Base-by-base conservation (phyloP, 345 rosid genomes). In the Lepidium aucheri region DNA sequence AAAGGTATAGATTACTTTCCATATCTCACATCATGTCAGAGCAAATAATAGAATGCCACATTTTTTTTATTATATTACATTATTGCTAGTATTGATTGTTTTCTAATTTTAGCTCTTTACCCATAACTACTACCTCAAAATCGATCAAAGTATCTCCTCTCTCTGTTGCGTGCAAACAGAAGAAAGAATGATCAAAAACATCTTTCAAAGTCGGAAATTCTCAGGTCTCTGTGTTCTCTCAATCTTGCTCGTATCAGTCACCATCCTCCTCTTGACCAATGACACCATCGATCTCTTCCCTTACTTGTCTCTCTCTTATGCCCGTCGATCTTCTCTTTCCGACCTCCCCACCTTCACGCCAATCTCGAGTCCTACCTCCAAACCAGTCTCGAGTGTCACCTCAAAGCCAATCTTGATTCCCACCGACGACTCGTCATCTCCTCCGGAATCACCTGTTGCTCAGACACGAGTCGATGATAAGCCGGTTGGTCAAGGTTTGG, bases 211-310 rank as follows among this genome's bases (percentile, higher is more conserved):
- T 49, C 42, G 72, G 1, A 75, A 70, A 28, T 16, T 59, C 64
- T 59, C 79, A 56, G 74, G 67, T 78, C 60, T 86, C 30, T 68
- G 83, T 70, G 54, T 75, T 15, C 76, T 79, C 70, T 64, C 78
- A 3, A 8, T 76, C 68, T 43, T 87, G 40, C 80, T 87, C 41
- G 28, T 80, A 14, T 75, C 81, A 41, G 69, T 75, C 67, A 44
- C 80, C 36, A 42, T 82, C 64, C 41, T 87, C 38, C 64, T 89
- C 74, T 33, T 88, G 13, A 72, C 74, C 47, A 53, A 36, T 59
- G 69, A 50, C 30, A 73, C 61, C 36, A 39, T 71, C 39, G 72
- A 70, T 65, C 79, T 68, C 68, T 68, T 74, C 64, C 60, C 79
- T 58, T 64, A 71, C 66, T 66, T 78, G 54, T 65, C 84, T 32